These are phyloP conservation scores for Apiospora kogelbergensis DNA, from an alignment of 2,329 filamentous ascomycete species.

Conservation along the genomic window DNA sequence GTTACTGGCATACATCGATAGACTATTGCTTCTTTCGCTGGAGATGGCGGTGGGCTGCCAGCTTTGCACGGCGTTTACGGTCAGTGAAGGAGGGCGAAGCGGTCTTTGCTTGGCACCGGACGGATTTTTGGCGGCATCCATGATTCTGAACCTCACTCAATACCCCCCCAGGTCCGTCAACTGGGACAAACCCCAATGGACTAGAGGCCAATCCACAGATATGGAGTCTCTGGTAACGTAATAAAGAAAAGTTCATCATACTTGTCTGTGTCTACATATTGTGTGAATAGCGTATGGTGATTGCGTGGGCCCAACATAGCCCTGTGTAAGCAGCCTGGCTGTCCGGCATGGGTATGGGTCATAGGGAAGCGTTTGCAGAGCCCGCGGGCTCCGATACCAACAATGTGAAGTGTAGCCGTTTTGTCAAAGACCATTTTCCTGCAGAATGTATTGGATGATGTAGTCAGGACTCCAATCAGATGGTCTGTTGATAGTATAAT, in stretches of 20 bases:
- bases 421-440: neutral
- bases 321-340: neutral
- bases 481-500: neutral
- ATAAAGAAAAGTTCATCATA: slow-evolving; percentile 30
- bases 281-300: neutral
- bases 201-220: slow-evolving; percentile 30
- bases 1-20: slow-evolving; percentile 35
- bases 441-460: neutral
- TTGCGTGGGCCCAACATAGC: neutral
- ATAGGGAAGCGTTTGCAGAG: too few relatives aligned
- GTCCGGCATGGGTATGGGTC: neutral
- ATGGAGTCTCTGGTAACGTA: slow-evolving; percentile 29
- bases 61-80: slow-evolving; percentile 34
- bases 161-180: slow-evolving; percentile 32
- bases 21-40: slow-evolving; percentile 29
- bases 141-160: slow-evolving; percentile 31
- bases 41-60: slow-evolving; percentile 27
- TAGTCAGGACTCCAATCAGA: too few relatives aligned
- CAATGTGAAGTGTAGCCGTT: too few relatives aligned
- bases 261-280: neutral
- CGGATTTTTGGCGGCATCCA: slow-evolving; percentile 34
- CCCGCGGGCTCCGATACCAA: neutral
- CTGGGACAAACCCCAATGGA: slow-evolving; percentile 27
- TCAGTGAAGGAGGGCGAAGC: slow-evolving; percentile 31
- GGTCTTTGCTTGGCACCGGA: slow-evolving; percentile 30